phyloP scores from a whole-genome alignment of 2,329 filamentous ascomycete species.

The Polychaeton citri region DNA sequence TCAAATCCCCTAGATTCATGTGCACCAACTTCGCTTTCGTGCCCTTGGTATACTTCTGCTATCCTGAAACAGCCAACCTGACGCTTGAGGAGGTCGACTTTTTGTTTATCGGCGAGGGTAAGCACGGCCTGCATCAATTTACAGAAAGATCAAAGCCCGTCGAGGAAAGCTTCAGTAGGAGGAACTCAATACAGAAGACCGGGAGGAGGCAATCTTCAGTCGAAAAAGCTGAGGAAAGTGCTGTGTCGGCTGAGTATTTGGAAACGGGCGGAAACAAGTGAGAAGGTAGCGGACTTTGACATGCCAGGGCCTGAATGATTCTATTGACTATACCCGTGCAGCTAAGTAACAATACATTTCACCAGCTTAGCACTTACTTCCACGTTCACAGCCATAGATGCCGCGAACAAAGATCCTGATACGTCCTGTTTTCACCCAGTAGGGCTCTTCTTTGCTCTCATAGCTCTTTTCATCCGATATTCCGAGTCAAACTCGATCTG shows the following conservation, averaged over 20 bases:
- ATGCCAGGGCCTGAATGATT: no score
- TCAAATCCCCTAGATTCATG: constrained; percentile 44
- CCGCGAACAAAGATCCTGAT: no score
- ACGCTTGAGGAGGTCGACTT: constrained; percentile 33
- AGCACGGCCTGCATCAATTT: constrained; percentile 11
- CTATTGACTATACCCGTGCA: no score
- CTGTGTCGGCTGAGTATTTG: neutral
- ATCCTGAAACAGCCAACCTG: constrained; percentile 31
- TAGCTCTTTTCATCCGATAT: no score
- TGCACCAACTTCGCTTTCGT: constrained; percentile 33
- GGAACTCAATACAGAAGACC: constrained; percentile 1
- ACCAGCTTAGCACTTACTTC: no score
- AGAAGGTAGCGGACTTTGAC: neutral
- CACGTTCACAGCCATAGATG: no score
- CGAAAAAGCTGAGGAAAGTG: neutral
- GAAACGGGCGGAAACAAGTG: neutral
- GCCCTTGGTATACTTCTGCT: constrained; percentile 35
- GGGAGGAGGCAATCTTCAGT: neutral
- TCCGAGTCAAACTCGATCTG: no score
- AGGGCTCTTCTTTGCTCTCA: no score
- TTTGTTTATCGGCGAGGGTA: constrained; percentile 23
- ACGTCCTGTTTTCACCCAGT: no score
- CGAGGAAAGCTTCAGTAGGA: constrained; percentile 8
- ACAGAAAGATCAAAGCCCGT: constrained; percentile 12
- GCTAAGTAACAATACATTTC: no score